phyloP scores from a whole-genome alignment of 202 grass and related monocot genomes.

The Carex arenaria region DNA sequence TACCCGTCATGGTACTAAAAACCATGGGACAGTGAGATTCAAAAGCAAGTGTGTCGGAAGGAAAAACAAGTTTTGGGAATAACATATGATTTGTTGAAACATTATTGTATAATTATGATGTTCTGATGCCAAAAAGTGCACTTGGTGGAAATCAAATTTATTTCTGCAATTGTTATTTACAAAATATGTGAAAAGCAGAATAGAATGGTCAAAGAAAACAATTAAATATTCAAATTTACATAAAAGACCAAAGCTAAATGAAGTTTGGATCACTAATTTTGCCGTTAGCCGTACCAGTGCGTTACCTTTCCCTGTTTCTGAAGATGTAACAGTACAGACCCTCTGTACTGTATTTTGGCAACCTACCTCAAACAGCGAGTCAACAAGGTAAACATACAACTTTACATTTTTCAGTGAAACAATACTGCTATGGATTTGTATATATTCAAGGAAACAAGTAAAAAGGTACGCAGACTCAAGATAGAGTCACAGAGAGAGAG shows the following conservation, averaged over 20 bases:
- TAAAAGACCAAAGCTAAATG: not conserved
- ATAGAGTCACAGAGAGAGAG: not conserved
- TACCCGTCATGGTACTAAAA: not conserved
- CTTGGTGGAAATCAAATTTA: not conserved
- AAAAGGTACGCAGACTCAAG: not conserved
- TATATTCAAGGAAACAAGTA: not conserved
- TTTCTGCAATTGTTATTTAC: not conserved
- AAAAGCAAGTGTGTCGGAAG: not conserved
- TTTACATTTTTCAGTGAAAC: not conserved
- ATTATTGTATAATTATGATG: not conserved
- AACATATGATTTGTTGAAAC: not conserved
- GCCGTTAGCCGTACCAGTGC: not conserved
- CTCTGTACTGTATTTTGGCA: not conserved
- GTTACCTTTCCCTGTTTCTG: not conserved
- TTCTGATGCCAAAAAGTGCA: not conserved
- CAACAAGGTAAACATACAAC: not conserved
- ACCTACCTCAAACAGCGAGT: constrained; percentile 11
- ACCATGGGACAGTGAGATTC: not conserved
- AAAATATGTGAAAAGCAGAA: not conserved
- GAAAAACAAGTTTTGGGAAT: not conserved
- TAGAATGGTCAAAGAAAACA: not conserved
- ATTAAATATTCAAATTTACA: not conserved
- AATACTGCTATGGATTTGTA: constrained; percentile 7
- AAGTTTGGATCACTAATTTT: not conserved
- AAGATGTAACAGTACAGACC: not conserved